phyloP scores from a whole-genome alignment of 1,284 basidiomycete genomes.

The Prillingera fragicola region DNA sequence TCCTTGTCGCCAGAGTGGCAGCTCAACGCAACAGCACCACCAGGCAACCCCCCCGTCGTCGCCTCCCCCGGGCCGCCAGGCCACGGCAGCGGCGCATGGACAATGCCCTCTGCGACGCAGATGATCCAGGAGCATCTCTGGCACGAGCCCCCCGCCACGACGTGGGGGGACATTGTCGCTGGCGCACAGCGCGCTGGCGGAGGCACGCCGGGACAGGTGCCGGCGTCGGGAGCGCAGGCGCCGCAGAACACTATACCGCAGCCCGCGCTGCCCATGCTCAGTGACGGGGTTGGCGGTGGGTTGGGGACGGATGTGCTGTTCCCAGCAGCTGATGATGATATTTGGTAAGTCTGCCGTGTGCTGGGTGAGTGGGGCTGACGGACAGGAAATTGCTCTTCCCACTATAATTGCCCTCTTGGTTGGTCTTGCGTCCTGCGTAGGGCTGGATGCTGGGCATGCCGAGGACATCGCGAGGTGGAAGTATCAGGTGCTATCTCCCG shows the following conservation, averaged over 20 bases:
- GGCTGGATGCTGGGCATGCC: too few relatives aligned
- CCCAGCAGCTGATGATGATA: slow-evolving; percentile 26
- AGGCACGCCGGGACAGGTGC: neutral
- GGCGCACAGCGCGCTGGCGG: neutral
- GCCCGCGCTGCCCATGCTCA: too few relatives aligned
- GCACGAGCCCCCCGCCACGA: slow-evolving; percentile 13
- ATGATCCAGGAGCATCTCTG: slow-evolving; percentile 28
- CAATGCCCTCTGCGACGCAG: slow-evolving; percentile 19
- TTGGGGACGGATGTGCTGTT: slow-evolving; percentile 21
- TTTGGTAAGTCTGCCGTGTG: slow-evolving; percentile 16
- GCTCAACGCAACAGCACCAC: neutral
- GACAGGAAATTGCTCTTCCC: slow-evolving; percentile 26
- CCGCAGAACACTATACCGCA: slow-evolving; percentile 1
- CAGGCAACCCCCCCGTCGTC: neutral
- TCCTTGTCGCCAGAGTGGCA: slow-evolving; percentile 12
- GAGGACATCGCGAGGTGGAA: too few relatives aligned
- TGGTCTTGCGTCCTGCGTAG: too few relatives aligned
- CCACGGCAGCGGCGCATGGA: slow-evolving; percentile 8
- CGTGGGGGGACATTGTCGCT: slow-evolving; percentile 5
- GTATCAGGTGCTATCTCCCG: too few relatives aligned
- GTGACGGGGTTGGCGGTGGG: too few relatives aligned
- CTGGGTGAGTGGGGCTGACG: neutral
- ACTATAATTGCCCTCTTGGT: slow-evolving; percentile 3
- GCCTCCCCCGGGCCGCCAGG: neutral
- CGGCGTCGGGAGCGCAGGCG: neutral